Evolutionary conservation across 2,329 filamentous ascomycete genomes (phyloP).

Genomic region (Geosmithia morbida): DNA sequence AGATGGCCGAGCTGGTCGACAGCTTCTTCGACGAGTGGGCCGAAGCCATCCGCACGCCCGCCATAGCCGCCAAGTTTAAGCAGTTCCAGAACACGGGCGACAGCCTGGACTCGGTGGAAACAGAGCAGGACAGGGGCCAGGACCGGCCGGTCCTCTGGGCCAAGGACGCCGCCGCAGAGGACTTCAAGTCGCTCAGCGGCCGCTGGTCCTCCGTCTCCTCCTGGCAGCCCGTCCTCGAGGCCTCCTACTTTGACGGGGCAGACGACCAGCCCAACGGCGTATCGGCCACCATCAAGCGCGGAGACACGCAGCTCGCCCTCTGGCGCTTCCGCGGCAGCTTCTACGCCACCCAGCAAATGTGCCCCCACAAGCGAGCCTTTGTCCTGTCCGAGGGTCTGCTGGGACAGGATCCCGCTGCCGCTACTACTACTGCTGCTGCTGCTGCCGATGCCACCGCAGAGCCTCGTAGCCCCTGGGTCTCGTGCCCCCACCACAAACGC

Average conservation of each 20-base stretch:
- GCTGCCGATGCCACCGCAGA: no score
- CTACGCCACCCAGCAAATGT: conserved; percentile 89
- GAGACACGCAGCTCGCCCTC: conserved; percentile 77
- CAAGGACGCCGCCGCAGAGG: conserved; percentile 47
- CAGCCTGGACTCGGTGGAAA: conserved; percentile 40
- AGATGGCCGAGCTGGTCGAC: conserved; percentile 76
- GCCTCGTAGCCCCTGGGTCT: conserved; percentile 53
- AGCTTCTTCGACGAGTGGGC: conserved; percentile 89
- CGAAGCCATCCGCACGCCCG: conserved; percentile 58
- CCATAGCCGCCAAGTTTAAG: conserved; percentile 53
- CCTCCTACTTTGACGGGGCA: conserved; percentile 50
- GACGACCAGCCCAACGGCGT: conserved; percentile 52
- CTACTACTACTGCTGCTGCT: background rate
- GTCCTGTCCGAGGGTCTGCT: conserved; percentile 77
- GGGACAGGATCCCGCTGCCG: conserved; percentile 40
- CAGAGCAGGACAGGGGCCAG: conserved; percentile 59
- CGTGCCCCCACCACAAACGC: conserved; percentile 78
- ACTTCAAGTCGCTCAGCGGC: conserved; percentile 53
- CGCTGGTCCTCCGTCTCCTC: conserved; percentile 46
- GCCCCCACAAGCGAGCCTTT: conserved; percentile 81
- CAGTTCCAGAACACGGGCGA: conserved; percentile 57
- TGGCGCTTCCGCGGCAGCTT: conserved; percentile 71
- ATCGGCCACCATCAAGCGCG: conserved; percentile 65
- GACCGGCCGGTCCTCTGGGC: conserved; percentile 65
- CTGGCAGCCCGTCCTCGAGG: conserved; percentile 71